These are phyloP conservation scores for Pachyrhizus erosus DNA, from an alignment of 306 rosid species.

Conservation along the genomic window DNA sequence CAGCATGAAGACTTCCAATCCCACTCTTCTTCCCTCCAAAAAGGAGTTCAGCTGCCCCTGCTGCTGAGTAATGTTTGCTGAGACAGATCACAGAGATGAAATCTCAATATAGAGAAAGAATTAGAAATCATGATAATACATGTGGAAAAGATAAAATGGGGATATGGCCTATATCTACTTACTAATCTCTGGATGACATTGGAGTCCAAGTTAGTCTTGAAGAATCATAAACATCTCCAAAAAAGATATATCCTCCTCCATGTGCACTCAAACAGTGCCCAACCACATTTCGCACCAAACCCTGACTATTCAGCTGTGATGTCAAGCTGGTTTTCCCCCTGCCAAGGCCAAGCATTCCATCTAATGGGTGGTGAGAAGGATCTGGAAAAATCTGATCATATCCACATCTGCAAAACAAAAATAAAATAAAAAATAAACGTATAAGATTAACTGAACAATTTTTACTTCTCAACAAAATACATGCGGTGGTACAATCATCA, in stretches of 20 bases:
- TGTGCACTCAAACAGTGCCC: constrained; percentile 85
- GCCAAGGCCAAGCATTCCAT: constrained; percentile 94
- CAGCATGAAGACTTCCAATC: constrained; percentile 51
- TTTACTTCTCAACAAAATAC: not conserved
- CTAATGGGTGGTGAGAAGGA: constrained; percentile 68
- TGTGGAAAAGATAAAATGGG: constrained; percentile 1
- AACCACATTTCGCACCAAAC: constrained; percentile 67
- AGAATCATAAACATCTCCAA: constrained; percentile 78
- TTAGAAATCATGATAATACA: not conserved
- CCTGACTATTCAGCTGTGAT: constrained; percentile 80
- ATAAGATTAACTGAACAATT: not conserved
- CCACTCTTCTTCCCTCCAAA: constrained; percentile 72
- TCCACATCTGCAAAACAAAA: constrained; percentile 74
- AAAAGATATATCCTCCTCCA: constrained; percentile 90
- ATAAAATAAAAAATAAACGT: not conserved
- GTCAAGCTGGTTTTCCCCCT: constrained; percentile 79
- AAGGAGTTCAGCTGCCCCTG: constrained; percentile 72
- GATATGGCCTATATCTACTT: constrained; percentile 33
- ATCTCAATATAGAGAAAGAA: not conserved
- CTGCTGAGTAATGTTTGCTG: constrained; percentile 87
- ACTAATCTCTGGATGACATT: constrained; percentile 72
- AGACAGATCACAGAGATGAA: constrained; percentile 36
- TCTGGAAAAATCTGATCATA: constrained; percentile 79
- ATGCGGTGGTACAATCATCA: not conserved
- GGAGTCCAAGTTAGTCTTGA: constrained; percentile 68